Evolutionary conservation across 2,329 filamentous ascomycete species (phyloP), one percentile per base, ranked within the genome.

Genomic region (Apiospora pterosperma): DNA sequence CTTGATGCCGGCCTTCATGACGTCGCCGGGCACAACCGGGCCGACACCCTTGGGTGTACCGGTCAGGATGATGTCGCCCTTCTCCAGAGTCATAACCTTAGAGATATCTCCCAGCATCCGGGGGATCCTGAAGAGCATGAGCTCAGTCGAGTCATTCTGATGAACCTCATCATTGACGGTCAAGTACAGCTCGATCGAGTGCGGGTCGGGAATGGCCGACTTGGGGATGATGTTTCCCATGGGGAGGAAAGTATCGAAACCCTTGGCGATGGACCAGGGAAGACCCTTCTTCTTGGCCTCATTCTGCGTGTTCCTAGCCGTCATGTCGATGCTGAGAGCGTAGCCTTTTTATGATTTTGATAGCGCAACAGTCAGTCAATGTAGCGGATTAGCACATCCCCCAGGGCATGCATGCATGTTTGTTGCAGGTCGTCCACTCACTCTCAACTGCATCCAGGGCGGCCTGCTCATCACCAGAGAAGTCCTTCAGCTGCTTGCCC

Each of bases 1-100:
- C 75, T 87, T 89, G 70, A 98, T 83, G 4, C 93, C 93, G 31
- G 92, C 94, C 68, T 85, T 90, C 85, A 99, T 92, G 36, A 95
- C 83, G 79, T 99, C 94, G 2, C 96, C 96, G 1, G 92, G 88
- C 66, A 89, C 87, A 1, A 97, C 93, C 23, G 89, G 85, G 1
- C 96, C 96, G 1, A 99, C 96, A 14, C 96, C 96, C 81, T 97
- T 97, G 61, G 96, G 96, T 61, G 96, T 99, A 21, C 96, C 96
- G n/a, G 96, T 99, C 71, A 99, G 81, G 60, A 99, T 88, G 73
- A 99, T 89, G 78, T 99, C 96, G 60, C 95, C 96, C 73, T 91
- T 88, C 78, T 97, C 90, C 65, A 99, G 83, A 10, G 93, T 93
- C 93, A 98, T 97, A 65, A 98, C 94, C 76, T 90, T 90, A 69